Evolutionary conservation across 1,284 basidiomycete genomes (phyloP), one percentile per base, ranked within the genome.

Genomic region (Inonotus hispidus): DNA sequence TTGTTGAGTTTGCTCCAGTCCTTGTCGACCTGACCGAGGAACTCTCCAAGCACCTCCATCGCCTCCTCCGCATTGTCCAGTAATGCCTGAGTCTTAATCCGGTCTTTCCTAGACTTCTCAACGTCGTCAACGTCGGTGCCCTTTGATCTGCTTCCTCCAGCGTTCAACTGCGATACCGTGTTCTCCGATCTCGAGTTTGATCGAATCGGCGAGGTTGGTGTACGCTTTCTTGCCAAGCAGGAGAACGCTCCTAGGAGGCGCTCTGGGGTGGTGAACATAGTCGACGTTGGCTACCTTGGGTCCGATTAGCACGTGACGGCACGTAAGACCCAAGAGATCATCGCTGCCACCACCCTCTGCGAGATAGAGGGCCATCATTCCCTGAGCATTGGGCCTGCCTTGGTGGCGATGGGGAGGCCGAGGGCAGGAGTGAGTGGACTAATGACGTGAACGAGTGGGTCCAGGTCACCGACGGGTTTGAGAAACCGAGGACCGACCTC

Each of bases 271-370:
- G 61, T 41, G 37, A 38, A 14, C 6, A 27, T 50, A 58, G 32
- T 50, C 19, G 43, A 58, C n/a, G 56, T 58, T 58, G 21, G 23
- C 43, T 16, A 23, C 47, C 37, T 53, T n/a, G 11, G 64, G 41
- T 27, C 58, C 50, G 60, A 71, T 63, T 38, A 77, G 68, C 43
- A 79, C 74, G 54, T 79, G 78, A 53, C 68, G 70, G 66, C 71
- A 75, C 63, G 65, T 77, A 23, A 79, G 64, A 2, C 68, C 75
- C 38, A 68, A 71, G 52, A 79, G 72, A 67, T 69, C 75, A 64
- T 62, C 50, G 66, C 71, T 77, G 69, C 68, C 68, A 52, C 68
- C 70, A 64, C 68, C 72, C 63, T 76, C 73, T 60, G 74, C 75
- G 68, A 79, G 75, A 52, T 62, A 77, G 21, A 78, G 63, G 1